Conservation (phyloP, 495 filamentous ascomycete species). For the Aspergillus bertholletiae region DNA sequence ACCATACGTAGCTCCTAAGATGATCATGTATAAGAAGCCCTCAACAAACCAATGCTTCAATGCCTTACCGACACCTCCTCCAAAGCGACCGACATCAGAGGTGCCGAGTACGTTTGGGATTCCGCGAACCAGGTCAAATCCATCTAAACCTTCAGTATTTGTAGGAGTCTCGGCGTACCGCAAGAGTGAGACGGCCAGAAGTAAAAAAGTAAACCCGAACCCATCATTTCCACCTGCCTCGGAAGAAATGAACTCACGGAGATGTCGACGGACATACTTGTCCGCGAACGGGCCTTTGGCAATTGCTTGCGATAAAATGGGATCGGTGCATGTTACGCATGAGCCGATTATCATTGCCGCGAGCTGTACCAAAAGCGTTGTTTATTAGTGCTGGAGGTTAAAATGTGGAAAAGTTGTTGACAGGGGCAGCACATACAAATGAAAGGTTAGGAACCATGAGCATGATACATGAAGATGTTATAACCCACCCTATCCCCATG, state of each 20-base stretch:
- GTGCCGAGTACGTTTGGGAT: constrained; percentile 28
- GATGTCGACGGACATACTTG: constrained; percentile 51
- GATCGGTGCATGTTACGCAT: constrained; percentile 60
- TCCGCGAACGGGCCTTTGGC: constrained; percentile 61
- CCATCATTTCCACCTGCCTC: constrained; percentile 61
- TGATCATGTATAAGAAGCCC: constrained; percentile 38
- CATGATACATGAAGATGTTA: constrained; percentile 34
- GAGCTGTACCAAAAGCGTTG: constrained; percentile 31
- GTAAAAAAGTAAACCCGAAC: constrained; percentile 57
- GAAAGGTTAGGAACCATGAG: constrained; percentile 31
- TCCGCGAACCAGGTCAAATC: constrained; percentile 21
- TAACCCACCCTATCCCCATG: constrained; percentile 36
- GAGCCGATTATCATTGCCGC: constrained; percentile 57
- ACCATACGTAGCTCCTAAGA: constrained; percentile 34
- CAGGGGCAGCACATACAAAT: constrained; percentile 21
- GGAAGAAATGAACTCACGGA: constrained; percentile 61
- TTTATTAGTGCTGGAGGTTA: constrained; percentile 11
- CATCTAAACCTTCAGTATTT: constrained; percentile 14
- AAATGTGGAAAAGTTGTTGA: not conserved
- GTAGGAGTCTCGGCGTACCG: constrained; percentile 45
- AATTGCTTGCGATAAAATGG: constrained; percentile 56
- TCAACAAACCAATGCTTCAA: constrained; percentile 40
- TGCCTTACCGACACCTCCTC: constrained; percentile 28
- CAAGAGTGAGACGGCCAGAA: constrained; percentile 53
- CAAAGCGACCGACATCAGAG: constrained; percentile 29